Conservation (phyloP, 2,329 filamentous ascomycete genomes). For the Alternaria dauci region DNA sequence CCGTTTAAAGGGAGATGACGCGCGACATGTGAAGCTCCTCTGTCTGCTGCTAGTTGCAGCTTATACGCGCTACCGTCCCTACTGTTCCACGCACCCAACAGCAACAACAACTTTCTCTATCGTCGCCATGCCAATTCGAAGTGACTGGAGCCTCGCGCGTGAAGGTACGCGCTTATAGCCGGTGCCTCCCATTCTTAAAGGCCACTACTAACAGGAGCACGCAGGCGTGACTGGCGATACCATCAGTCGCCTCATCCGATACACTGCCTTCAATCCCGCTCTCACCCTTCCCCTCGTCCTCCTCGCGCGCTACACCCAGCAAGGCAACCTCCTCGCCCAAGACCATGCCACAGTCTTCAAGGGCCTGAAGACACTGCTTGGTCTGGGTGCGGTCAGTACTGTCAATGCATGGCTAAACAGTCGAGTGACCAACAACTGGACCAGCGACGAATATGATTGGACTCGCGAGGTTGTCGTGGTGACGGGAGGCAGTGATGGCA, state of each 20-base stretch:
- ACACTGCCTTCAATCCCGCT: conserved; percentile 70
- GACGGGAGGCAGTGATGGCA: conserved; percentile 78
- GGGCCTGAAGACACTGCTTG: conserved; percentile 63
- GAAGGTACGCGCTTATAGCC: conserved; percentile 43
- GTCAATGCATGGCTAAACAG: conserved; percentile 63
- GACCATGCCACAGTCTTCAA: conserved; percentile 61
- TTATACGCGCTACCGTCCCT: not conserved
- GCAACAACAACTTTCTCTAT: not conserved
- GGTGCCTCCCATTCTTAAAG: not conserved
- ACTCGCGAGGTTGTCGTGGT: conserved; percentile 74
- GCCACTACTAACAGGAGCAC: not conserved
- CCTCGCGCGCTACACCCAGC: conserved; percentile 69
- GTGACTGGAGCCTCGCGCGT: conserved; percentile 50
- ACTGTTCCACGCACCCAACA: not conserved
- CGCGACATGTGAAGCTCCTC: not conserved
- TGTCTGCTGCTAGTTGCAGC: not conserved
- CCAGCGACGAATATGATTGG: conserved; percentile 68
- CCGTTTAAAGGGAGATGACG: conserved; percentile 7
- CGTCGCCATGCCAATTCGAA: conserved; percentile 48
- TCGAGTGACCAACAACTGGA: conserved; percentile 61
- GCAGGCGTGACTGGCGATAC: conserved; percentile 62
- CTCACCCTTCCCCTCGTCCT: conserved; percentile 71
- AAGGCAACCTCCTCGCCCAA: conserved; percentile 64
- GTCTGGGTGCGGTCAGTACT: conserved; percentile 60
- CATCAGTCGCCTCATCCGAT: conserved; percentile 64